Percentiles rank a stretch among this genome's conserved stretches.
Evolutionary conservation across 495 filamentous ascomycete genomes (phyloP).

Genomic region (Penicillium soppii): DNA sequence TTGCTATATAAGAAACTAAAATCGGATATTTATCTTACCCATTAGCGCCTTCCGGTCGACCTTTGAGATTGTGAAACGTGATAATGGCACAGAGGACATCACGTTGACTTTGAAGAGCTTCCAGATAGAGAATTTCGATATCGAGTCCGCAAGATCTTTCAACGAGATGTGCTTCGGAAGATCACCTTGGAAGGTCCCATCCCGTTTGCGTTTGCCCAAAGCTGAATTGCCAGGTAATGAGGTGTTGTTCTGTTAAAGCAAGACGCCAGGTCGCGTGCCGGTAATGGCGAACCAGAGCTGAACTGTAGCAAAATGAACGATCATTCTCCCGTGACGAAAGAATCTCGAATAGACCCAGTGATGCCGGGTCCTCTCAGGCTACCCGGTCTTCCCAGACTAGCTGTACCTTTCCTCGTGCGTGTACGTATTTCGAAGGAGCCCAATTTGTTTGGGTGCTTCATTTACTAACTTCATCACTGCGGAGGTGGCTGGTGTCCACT

Average conservation of each 20-base stretch:
- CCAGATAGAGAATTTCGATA: constrained; percentile 31
- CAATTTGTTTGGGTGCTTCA: no score
- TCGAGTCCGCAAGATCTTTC: constrained; percentile 25
- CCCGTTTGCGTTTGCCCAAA: constrained; percentile 19
- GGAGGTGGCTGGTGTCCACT: no score
- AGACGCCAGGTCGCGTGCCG: constrained; percentile 22
- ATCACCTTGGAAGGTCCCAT: constrained; percentile 24
- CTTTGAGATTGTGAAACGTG: constrained; percentile 31
- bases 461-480: no score
- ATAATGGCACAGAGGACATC: constrained; percentile 28
- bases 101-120: constrained; percentile 22
- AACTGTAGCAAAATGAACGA: constrained; percentile 26
- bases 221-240: constrained; percentile 13
- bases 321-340: constrained; percentile 31
- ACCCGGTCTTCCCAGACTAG: no score
- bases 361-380: no score
- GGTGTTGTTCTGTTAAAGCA: constrained; percentile 25
- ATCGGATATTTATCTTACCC: no score
- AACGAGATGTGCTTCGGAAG: constrained; percentile 21
- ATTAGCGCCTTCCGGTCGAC: constrained; percentile 24
- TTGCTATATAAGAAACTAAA: no score
- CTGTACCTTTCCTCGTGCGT: no score
- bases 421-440: no score
- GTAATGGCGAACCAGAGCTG: constrained; percentile 33
- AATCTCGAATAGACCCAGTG: constrained; percentile 29